Conservation (phyloP, 2,329 filamentous ascomycete species). For the Grosmannia penicillata region DNA sequence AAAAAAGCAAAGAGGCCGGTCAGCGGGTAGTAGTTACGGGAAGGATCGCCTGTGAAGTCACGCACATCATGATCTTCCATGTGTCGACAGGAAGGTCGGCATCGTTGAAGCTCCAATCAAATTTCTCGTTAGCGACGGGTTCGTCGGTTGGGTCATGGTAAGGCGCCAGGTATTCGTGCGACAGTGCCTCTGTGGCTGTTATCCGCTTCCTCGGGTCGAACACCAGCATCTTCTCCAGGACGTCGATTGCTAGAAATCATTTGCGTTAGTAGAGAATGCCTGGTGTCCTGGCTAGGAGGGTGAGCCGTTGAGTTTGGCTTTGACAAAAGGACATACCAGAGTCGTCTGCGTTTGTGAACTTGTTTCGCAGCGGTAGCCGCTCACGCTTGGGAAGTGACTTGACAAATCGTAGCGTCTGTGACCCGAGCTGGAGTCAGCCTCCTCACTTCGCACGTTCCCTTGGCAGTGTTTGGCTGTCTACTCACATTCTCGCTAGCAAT, state of each 20-base stretch:
- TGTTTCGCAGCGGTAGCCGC: slow-evolving; percentile 69
- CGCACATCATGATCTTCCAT: slow-evolving; percentile 99
- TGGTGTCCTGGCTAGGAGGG: too few relatives aligned
- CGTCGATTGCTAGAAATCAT: slow-evolving; percentile 43
- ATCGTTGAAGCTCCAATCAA: slow-evolving; percentile 99
- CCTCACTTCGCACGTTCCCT: background rate
- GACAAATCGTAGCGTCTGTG: slow-evolving; percentile 83
- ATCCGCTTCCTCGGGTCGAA: slow-evolving; percentile 97
- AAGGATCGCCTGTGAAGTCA: too few relatives aligned
- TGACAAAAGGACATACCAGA: slow-evolving; percentile 40
- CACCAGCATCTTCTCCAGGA: slow-evolving; percentile 92
- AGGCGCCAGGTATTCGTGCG: slow-evolving; percentile 84
- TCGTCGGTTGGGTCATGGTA: slow-evolving; percentile 98
- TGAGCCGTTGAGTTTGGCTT: too few relatives aligned
- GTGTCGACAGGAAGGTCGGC: slow-evolving; percentile 93
- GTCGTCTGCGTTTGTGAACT: slow-evolving; percentile 91
- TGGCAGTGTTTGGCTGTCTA: slow-evolving; percentile 1
- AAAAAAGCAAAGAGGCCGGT: background rate
- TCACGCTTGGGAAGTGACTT: slow-evolving; percentile 93
- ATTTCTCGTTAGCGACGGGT: slow-evolving; percentile 90
- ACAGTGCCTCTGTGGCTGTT: slow-evolving; percentile 70
- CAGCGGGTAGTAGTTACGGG: too few relatives aligned
- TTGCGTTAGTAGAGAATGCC: too few relatives aligned
- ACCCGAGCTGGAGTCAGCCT: slow-evolving; percentile 8
- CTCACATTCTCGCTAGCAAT: slow-evolving; percentile 95